These are phyloP conservation scores for Corylus heterophylla DNA, from an alignment of 306 rosid genomes.

Conservation along the genomic window DNA sequence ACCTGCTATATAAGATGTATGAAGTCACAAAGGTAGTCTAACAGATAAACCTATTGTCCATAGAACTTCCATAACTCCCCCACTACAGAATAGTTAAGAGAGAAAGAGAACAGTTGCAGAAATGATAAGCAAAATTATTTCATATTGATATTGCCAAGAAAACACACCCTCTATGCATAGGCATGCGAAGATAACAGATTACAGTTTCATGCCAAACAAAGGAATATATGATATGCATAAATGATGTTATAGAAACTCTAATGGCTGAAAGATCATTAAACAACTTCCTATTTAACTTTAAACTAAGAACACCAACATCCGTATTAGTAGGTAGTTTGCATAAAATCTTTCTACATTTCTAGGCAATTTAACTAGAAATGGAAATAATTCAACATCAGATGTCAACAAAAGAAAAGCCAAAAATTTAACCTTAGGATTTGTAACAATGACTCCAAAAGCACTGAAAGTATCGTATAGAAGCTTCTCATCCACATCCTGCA, in stretches of 20 bases:
- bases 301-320: background rate
- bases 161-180: too few relatives aligned
- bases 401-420: constrained; percentile 15
- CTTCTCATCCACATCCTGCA: constrained; percentile 98
- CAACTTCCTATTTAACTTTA: background rate
- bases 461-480: constrained; percentile 95
- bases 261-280: background rate
- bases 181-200: too few relatives aligned
- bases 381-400: background rate
- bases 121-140: background rate
- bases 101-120: background rate
- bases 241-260: too few relatives aligned
- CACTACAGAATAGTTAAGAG: background rate
- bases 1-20: background rate
- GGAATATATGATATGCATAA: too few relatives aligned
- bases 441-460: constrained; percentile 97
- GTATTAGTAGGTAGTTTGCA: background rate
- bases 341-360: background rate
- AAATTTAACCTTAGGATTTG: constrained; percentile 84
- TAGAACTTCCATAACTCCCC: background rate
- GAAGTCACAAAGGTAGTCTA: background rate
- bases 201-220: too few relatives aligned
- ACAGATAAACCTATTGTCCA: background rate
- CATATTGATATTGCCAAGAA: too few relatives aligned
- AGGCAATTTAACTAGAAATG: background rate